These are phyloP conservation scores for Blastobotrys terrestris DNA, from an alignment of 805 yeast genomes.

Conservation along the genomic window DNA sequence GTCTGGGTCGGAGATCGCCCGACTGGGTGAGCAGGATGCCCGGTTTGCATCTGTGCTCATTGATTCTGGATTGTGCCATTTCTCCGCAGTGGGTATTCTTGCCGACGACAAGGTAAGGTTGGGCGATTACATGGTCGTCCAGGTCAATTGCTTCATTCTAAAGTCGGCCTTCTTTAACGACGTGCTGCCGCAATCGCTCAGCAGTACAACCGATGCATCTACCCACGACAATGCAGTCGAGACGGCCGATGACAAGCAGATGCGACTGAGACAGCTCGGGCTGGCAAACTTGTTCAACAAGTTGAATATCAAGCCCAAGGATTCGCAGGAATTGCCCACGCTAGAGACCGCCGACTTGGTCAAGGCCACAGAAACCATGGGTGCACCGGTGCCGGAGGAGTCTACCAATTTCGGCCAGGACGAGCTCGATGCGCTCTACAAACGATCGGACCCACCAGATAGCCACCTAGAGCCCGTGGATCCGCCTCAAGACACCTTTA, in stretches of 20 bases:
- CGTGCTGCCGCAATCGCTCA: conserved; percentile 8
- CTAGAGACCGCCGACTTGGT: not conserved
- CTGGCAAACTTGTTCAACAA: conserved; percentile 50
- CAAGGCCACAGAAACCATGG: not conserved
- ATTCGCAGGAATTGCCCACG: conserved; percentile 6
- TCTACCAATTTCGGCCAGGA: conserved; percentile 50
- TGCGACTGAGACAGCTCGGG: conserved; percentile 50
- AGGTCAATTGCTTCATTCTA: conserved; percentile 57
- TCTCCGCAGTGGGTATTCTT: conserved; percentile 53
- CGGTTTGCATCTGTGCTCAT: conserved; percentile 58
- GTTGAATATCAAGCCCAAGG: conserved; percentile 28
- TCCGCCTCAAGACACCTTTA: conserved; percentile 47
- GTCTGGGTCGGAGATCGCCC: conserved; percentile 53
- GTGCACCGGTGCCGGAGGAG: conserved; percentile 32
- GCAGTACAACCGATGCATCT: not conserved
- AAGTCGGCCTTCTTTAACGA: conserved; percentile 27
- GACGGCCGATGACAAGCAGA: conserved; percentile 45
- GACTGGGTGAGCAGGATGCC: conserved; percentile 67
- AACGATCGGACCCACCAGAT: conserved; percentile 61
- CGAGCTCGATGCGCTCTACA: conserved; percentile 71
- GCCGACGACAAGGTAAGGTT: conserved; percentile 54
- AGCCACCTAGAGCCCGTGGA: conserved; percentile 56
- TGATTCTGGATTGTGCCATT: conserved; percentile 46
- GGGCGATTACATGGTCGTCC: conserved; percentile 72
- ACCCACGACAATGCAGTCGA: conserved; percentile 36